Conservation (phyloP, 768 basidiomycete species). For the Rhizopogon vesiculosus region DNA sequence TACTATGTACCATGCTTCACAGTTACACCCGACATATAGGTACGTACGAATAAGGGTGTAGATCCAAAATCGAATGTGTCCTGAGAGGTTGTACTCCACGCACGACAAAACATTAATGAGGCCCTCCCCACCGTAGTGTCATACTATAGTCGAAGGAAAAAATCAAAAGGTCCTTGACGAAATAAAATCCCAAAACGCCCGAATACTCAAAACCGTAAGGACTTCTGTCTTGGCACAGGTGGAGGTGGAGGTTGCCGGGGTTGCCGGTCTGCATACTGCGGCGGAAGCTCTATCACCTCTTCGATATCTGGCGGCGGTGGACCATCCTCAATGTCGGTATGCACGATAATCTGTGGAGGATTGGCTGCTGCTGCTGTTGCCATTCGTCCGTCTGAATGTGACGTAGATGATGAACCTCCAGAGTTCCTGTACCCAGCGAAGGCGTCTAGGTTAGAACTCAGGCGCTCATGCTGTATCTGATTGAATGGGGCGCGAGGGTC, state of each 20-base stretch:
- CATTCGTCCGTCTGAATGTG: slow-evolving; percentile 38
- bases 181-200: too few relatives aligned
- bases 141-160: too few relatives aligned
- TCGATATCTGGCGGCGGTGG: slow-evolving; percentile 31
- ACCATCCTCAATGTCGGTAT: slow-evolving; percentile 64
- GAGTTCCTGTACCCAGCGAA: slow-evolving; percentile 12
- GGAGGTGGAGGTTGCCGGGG: slow-evolving; percentile 3
- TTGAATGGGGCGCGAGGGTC: background rate
- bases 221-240: too few relatives aligned
- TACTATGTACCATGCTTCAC: too few relatives aligned
- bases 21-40: too few relatives aligned
- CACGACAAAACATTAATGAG: too few relatives aligned
- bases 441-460: slow-evolving; percentile 13
- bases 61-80: too few relatives aligned
- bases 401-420: slow-evolving; percentile 26
- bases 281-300: slow-evolving; percentile 70
- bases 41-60: too few relatives aligned
- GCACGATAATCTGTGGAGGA: slow-evolving; percentile 52
- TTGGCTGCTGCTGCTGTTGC: slow-evolving; percentile 40
- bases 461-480: slow-evolving; percentile 8
- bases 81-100: too few relatives aligned
- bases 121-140: too few relatives aligned
- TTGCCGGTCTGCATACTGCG: slow-evolving; percentile 59
- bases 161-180: too few relatives aligned
- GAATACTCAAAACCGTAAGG: too few relatives aligned